Evolutionary conservation across 1,139 yeast genomes (phyloP).

Genomic region (Eremothecium cymbalariae): DNA sequence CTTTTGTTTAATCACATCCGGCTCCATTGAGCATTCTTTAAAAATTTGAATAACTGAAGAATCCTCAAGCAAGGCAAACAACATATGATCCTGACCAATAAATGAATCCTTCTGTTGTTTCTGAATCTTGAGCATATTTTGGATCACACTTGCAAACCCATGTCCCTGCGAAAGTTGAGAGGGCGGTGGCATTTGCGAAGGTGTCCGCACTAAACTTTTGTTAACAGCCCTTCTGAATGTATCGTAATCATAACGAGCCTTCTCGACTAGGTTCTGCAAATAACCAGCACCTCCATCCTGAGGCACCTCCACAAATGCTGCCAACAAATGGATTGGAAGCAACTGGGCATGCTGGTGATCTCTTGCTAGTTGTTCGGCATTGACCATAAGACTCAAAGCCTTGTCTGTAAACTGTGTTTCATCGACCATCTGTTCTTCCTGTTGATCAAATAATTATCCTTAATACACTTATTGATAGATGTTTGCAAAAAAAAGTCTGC

Average conservation of each 20-base stretch:
- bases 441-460: too few species aligned
- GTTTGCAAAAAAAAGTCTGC: too few species aligned
- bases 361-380: slow-evolving; percentile 73
- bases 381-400: slow-evolving; percentile 71
- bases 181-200: slow-evolving; percentile 85
- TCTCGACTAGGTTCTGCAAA: slow-evolving; percentile 76
- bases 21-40: slow-evolving; percentile 62
- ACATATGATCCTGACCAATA: slow-evolving; percentile 89
- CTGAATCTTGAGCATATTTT: slow-evolving; percentile 65
- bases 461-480: too few species aligned
- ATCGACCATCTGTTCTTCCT: slow-evolving; percentile 34
- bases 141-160: slow-evolving; percentile 60
- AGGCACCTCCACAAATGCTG: slow-evolving; percentile 79
- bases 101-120: slow-evolving; percentile 83
- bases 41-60: slow-evolving; percentile 60
- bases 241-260: slow-evolving; percentile 84
- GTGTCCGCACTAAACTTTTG: slow-evolving; percentile 70
- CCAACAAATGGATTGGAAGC: slow-evolving; percentile 78
- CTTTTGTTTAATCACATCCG: slow-evolving; percentile 69
- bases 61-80: slow-evolving; percentile 80
- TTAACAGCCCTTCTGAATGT: slow-evolving; percentile 73
- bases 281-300: slow-evolving; percentile 58
- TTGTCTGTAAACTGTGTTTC: slow-evolving; percentile 86
- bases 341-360: slow-evolving; percentile 80
- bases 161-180: slow-evolving; percentile 62